Conservation (phyloP, 2,329 filamentous ascomycete genomes). For the Botryosphaeria dothidea region DNA sequence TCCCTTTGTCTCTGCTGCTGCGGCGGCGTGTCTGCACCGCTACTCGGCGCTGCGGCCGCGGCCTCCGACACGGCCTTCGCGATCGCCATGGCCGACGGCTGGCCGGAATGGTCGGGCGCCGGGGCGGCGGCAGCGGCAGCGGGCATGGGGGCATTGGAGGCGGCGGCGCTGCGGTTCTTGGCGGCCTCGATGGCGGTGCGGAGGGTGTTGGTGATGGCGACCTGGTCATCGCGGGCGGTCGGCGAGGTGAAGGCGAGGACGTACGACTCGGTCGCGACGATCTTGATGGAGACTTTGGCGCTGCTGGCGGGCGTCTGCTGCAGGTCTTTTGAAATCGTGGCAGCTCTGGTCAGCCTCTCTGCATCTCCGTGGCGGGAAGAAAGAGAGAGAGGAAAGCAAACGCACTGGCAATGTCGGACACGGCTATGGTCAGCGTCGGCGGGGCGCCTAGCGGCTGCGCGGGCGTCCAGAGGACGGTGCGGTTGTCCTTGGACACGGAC, state of each 20-base stretch:
- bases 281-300: slow-evolving; percentile 90
- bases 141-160: slow-evolving; percentile 35
- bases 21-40: background rate
- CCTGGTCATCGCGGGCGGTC: slow-evolving; percentile 79
- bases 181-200: slow-evolving; percentile 72
- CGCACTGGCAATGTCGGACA: slow-evolving; percentile 79
- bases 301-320: slow-evolving; percentile 91
- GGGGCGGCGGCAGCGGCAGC: no score
- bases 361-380: background rate
- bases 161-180: slow-evolving; percentile 52
- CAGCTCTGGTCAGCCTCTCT: background rate
- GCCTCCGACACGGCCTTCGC: slow-evolving; percentile 64
- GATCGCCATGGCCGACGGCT: slow-evolving; percentile 74
- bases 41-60: slow-evolving; percentile 49
- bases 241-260: slow-evolving; percentile 87
- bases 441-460: slow-evolving; percentile 65
- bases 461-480: slow-evolving; percentile 79
- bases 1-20: background rate
- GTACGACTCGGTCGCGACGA: slow-evolving; percentile 75
- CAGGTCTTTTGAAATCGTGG: slow-evolving; percentile 61
- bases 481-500: slow-evolving; percentile 70
- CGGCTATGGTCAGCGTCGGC: slow-evolving; percentile 67
- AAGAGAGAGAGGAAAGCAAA: background rate
- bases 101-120: slow-evolving; percentile 41
- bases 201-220: slow-evolving; percentile 78